Percentiles rank a stretch among this genome's conserved stretches.
Evolutionary conservation across 2,329 filamentous ascomycete species (phyloP).

Genomic region (Alternaria brassicae): DNA sequence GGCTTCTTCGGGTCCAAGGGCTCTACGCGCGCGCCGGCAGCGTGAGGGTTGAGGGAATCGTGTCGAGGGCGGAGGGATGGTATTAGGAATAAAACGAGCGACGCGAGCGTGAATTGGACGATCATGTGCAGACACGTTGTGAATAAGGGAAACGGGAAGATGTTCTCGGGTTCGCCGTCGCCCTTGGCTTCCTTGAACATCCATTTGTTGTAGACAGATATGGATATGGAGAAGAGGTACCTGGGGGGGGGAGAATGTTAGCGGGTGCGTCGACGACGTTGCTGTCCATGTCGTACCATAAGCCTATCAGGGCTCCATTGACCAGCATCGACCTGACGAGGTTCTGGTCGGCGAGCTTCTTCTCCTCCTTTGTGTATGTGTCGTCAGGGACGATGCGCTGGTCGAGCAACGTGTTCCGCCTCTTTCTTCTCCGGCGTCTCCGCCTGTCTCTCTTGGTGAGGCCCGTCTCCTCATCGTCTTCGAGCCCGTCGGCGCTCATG

Average conservation of each 20-base stretch:
- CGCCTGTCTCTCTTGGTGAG: slow-evolving; percentile 76
- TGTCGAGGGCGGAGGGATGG: slow-evolving; percentile 78
- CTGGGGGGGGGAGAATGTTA: slow-evolving; percentile 39
- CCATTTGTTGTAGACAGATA: slow-evolving; percentile 91
- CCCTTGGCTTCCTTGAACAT: slow-evolving; percentile 77
- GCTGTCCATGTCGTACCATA: slow-evolving; percentile 67
- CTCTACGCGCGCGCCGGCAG: slow-evolving; percentile 37
- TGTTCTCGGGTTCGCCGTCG: slow-evolving; percentile 52
- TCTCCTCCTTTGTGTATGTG: slow-evolving; percentile 72
- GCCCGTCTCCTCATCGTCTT: slow-evolving; percentile 90
- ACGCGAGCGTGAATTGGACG: slow-evolving; percentile 85
- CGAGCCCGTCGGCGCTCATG: slow-evolving; percentile 71
- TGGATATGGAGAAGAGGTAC: slow-evolving; percentile 87
- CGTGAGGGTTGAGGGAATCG: slow-evolving; percentile 50
- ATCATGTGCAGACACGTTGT: slow-evolving; percentile 93
- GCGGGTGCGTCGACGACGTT: not conserved
- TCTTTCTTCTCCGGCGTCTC: slow-evolving; percentile 70
- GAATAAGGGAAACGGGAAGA: slow-evolving; percentile 95
- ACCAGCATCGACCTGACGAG: slow-evolving; percentile 73
- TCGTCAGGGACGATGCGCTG: slow-evolving; percentile 66
- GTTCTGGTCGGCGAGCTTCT: slow-evolving; percentile 75
- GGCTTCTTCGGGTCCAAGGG: slow-evolving; percentile 57
- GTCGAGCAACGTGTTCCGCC: slow-evolving; percentile 74
- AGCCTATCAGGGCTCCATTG: slow-evolving; percentile 80
- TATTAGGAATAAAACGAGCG: slow-evolving; percentile 78